Base-by-base conservation (phyloP, 2,329 filamentous ascomycete species). In the Piedraia hortae region DNA sequence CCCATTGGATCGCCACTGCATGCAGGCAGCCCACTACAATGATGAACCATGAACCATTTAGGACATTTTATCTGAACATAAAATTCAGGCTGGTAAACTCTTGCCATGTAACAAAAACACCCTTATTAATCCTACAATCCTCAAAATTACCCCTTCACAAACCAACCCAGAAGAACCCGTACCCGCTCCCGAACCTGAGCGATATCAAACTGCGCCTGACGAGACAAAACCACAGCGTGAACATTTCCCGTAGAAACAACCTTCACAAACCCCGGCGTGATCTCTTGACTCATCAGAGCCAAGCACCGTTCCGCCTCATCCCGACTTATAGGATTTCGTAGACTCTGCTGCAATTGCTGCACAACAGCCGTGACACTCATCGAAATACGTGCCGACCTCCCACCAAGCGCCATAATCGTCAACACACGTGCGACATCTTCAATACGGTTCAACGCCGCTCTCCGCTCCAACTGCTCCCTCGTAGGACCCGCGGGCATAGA, bases 381-480 rank as follows among this genome's bases (percentile, higher is more conserved):
- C n/a, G 44, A 51, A 16, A 43, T 44, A 12, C 50, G 43, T 15
- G 35, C 27, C 20, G 33, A 36, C 8, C 26, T 33, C 3, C 43
- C 44, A 7, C 44, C 45, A 5, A 54, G 39, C n/a, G n/a, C n/a
- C n/a, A n/a, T n/a, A 3, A 54, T 35, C 0, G 45, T 44, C 2
- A 56, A 35, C 2, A 53, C 42, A 2, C 43, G 38, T 0, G 50
- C 34, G 6, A 54, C 42, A 16, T 55, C 51, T 27, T 50, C 45
- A 3, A 50, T 37, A 9, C 51, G 46, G 24, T 54, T 48, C 1
- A 56, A 43, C 2, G 53, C 53, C 1, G 50, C 44, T 21, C 34
- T 39, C n/a, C 51, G 51, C 18, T 48, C 45, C 4, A 50, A 39
- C 21, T 54, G 43, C 7, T 45, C 44, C 13, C 44, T 39, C 0